Conservation (phyloP, 1,284 basidiomycete species). For the Malassezia equina region DNA sequence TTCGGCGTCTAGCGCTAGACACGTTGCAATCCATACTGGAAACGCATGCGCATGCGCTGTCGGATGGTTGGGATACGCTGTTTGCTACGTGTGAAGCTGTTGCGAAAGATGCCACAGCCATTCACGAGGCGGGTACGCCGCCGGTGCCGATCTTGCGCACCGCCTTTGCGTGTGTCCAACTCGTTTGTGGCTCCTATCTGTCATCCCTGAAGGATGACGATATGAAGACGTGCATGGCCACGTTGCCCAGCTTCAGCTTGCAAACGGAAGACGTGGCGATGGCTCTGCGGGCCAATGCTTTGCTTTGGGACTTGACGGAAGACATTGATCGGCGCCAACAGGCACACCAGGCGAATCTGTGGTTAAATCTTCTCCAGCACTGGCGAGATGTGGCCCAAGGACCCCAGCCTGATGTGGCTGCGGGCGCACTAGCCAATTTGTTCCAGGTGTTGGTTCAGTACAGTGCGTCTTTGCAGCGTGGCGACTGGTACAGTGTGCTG, state of each 20-base stretch:
- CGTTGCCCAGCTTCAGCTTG: constrained; percentile 76
- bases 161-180: constrained; percentile 81
- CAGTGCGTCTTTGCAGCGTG: constrained; percentile 65
- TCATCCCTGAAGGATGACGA: constrained; percentile 68
- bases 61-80: constrained; percentile 82
- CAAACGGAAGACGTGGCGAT: constrained; percentile 87
- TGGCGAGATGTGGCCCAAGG: constrained; percentile 74
- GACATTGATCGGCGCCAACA: constrained; percentile 27
- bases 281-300: constrained; percentile 59
- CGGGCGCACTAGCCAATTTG: constrained; percentile 85
- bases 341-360: constrained; percentile 49
- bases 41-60: constrained; percentile 75
- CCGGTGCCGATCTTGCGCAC: constrained; percentile 58
- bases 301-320: constrained; percentile 43
- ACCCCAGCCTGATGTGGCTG: constrained; percentile 71
- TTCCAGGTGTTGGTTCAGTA: constrained; percentile 90
- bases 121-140: constrained; percentile 14
- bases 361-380: constrained; percentile 81
- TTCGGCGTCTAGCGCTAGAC: constrained; percentile 75
- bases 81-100: constrained; percentile 59
- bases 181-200: constrained; percentile 81
- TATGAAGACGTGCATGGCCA: constrained; percentile 74
- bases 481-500: constrained; percentile 61
- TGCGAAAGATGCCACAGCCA: constrained; percentile 15
- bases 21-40: constrained; percentile 76